Evolutionary conservation across 495 filamentous ascomycete genomes (phyloP).

Genomic region (Aspergillus bridgeri): DNA sequence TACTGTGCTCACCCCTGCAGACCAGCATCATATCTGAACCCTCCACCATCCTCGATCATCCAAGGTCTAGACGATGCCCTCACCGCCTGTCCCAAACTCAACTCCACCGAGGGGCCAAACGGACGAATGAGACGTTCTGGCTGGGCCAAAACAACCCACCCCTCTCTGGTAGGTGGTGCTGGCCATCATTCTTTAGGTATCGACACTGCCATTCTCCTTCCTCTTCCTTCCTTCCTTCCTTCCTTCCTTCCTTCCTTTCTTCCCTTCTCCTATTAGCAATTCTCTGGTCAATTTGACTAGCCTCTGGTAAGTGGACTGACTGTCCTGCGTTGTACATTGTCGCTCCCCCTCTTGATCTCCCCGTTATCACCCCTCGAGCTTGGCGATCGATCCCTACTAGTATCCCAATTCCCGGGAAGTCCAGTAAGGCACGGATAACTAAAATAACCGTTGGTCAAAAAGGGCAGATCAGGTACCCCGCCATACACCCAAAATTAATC

Average conservation of each 20-base stretch:
- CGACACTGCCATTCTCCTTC: background rate
- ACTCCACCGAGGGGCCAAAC: background rate
- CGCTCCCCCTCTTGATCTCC: background rate
- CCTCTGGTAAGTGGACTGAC: background rate
- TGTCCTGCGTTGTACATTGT: background rate
- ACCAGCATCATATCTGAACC: too few relatives aligned
- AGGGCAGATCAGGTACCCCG: constrained; percentile 4
- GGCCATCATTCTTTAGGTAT: background rate
- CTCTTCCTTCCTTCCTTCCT: background rate
- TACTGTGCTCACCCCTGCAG: too few relatives aligned
- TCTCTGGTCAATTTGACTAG: background rate
- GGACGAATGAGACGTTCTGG: background rate
- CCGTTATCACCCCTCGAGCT: background rate
- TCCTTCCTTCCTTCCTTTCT: background rate
- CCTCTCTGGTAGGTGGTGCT: background rate
- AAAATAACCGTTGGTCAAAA: background rate
- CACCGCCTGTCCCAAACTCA: background rate
- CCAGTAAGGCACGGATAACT: background rate
- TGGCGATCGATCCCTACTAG: background rate
- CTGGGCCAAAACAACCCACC: background rate
- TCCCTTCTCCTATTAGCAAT: background rate
- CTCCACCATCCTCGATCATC: too few relatives aligned
- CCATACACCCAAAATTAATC: constrained; percentile 3
- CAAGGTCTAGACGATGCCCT: background rate
- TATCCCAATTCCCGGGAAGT: background rate